phyloP scores from a whole-genome alignment of 208 protist species.

The Spongospora subterranea region DNA sequence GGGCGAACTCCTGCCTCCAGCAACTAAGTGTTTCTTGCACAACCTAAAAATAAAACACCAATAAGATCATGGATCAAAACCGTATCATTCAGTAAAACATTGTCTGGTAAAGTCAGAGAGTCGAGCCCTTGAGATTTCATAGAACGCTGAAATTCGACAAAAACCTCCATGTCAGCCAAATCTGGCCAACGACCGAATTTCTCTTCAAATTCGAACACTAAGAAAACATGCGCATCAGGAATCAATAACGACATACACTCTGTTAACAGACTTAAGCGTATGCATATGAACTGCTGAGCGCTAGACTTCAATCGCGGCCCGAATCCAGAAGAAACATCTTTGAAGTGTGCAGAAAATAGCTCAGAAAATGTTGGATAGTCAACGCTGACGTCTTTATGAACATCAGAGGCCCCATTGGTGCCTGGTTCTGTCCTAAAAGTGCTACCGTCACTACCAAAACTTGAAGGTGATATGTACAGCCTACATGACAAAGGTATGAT shows the following conservation, averaged over 20 bases:
- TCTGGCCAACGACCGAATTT: background rate
- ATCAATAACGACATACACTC: background rate
- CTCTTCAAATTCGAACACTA: background rate
- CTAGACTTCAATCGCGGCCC: background rate
- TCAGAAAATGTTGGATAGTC: background rate
- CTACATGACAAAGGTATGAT: slow-evolving; percentile 10
- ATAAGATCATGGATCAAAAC: background rate
- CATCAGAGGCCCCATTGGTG: background rate
- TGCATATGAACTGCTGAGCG: background rate
- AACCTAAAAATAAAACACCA: background rate
- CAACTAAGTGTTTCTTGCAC: background rate
- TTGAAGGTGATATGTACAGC: background rate
- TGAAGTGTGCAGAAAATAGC: background rate
- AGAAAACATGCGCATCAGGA: background rate
- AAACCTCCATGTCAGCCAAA: background rate
- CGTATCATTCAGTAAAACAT: background rate
- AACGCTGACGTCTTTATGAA: background rate
- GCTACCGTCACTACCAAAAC: background rate
- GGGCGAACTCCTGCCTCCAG: slow-evolving; percentile 1
- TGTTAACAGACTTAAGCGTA: background rate
- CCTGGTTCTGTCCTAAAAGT: background rate
- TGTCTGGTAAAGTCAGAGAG: background rate
- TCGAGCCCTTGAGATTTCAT: background rate
- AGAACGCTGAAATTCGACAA: background rate
- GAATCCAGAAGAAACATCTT: background rate